A percentile compares a stretch with the other conserved stretches of the same genome.
These are phyloP conservation scores for Epichloe sylvatica DNA, from an alignment of 2,329 filamentous ascomycete species.

Conservation along the genomic window DNA sequence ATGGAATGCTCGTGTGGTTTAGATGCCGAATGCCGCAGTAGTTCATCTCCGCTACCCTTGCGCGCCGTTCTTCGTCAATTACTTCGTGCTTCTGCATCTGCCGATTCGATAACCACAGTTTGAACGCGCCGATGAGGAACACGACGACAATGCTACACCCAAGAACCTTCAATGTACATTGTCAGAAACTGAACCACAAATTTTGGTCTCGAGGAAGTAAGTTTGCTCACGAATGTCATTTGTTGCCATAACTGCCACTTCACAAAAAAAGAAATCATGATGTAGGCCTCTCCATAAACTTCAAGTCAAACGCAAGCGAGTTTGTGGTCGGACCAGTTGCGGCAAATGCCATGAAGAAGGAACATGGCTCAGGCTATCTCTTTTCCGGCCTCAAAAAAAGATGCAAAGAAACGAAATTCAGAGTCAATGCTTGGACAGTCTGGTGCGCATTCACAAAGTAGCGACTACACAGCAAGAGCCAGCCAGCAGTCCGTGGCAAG, in stretches of 20 bases:
- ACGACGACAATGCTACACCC: slow-evolving; percentile 56
- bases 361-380: background rate
- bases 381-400: background rate
- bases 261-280: slow-evolving; percentile 41
- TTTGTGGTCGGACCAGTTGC: background rate
- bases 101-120: slow-evolving; percentile 50
- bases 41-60: slow-evolving; percentile 37
- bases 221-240: slow-evolving; percentile 65
- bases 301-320: slow-evolving; percentile 1
- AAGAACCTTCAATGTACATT: slow-evolving; percentile 42
- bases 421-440: background rate
- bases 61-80: slow-evolving; percentile 52
- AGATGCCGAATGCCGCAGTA: slow-evolving; percentile 34
- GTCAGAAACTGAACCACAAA: background rate
- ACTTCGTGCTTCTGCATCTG: slow-evolving; percentile 42
- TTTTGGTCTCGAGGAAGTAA: background rate
- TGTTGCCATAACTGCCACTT: slow-evolving; percentile 76
- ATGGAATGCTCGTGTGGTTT: slow-evolving; percentile 52
- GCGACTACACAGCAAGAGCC: slow-evolving; percentile 5
- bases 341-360: background rate
- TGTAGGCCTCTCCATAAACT: slow-evolving; percentile 1
- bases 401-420: background rate
- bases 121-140: slow-evolving; percentile 52
- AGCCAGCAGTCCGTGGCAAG: slow-evolving; percentile 4
- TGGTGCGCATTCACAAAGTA: background rate